phyloP scores from a whole-genome alignment of 768 basidiomycete genomes.

The Suillus subalutaceus region DNA sequence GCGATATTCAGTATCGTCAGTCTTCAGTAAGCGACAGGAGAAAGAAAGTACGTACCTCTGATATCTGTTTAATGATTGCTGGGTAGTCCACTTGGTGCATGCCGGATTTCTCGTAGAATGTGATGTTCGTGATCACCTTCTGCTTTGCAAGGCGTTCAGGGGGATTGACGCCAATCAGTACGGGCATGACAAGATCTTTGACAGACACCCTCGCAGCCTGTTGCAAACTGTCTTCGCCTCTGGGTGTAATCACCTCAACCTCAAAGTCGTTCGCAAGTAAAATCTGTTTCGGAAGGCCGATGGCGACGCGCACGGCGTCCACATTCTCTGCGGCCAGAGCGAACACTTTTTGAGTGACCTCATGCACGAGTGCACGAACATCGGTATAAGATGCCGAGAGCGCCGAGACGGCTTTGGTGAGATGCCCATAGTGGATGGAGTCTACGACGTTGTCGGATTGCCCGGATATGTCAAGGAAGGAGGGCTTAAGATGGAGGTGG shows the following conservation, averaged over 20 bases:
- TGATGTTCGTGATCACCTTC: constrained; percentile 51
- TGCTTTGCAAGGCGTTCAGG: too few relatives aligned
- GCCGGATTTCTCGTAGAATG: constrained; percentile 38
- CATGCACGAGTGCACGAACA: constrained; percentile 28
- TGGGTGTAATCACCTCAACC: too few relatives aligned
- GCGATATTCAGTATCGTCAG: background rate
- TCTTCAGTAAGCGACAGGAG: background rate
- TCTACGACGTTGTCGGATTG: constrained; percentile 52
- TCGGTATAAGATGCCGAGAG: too few relatives aligned
- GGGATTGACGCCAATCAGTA: too few relatives aligned
- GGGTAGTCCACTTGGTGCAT: constrained; percentile 40
- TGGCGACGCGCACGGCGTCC: constrained; percentile 39
- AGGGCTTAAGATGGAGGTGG: constrained; percentile 40
- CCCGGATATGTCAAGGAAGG: constrained; percentile 26
- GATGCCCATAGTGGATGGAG: constrained; percentile 30
- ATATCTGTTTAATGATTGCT: constrained; percentile 37
- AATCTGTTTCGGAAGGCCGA: constrained; percentile 57
- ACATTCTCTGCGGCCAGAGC: constrained; percentile 39
- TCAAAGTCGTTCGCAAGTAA: too few relatives aligned
- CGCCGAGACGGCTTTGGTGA: too few relatives aligned
- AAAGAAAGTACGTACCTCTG: constrained; percentile 16
- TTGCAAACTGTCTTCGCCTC: too few relatives aligned
- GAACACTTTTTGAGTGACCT: constrained; percentile 42
- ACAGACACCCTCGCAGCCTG: too few relatives aligned
- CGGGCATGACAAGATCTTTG: constrained; percentile 22